Conservation (phyloP, 2,329 filamentous ascomycete genomes). For the Alternaria viburni region DNA sequence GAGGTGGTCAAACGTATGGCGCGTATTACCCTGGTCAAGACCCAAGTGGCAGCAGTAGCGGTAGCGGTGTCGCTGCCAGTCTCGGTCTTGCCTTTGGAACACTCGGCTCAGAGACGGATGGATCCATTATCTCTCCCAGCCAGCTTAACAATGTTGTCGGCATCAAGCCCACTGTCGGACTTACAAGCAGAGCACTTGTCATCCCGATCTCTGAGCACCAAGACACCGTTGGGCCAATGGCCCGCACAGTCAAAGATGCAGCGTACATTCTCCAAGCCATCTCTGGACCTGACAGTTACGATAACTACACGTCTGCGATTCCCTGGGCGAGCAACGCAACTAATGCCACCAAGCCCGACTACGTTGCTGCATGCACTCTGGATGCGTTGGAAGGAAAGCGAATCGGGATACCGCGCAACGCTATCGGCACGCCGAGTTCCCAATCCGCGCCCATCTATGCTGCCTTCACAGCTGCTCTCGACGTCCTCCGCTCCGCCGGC, state of each 20-base stretch:
- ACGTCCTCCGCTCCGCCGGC: slow-evolving; percentile 61
- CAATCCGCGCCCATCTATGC: slow-evolving; percentile 51
- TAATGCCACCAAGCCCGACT: slow-evolving; percentile 61
- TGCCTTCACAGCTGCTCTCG: slow-evolving; percentile 64
- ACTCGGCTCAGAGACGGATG: slow-evolving; percentile 68
- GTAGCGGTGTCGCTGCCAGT: slow-evolving; percentile 65
- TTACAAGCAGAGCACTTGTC: slow-evolving; percentile 67
- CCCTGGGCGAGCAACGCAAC: slow-evolving; percentile 52
- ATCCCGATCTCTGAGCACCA: slow-evolving; percentile 68
- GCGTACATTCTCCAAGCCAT: slow-evolving; percentile 66
- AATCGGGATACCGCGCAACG: slow-evolving; percentile 69
- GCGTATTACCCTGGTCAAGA: slow-evolving; percentile 69
- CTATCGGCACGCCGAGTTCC: slow-evolving; percentile 51
- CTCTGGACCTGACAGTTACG: slow-evolving; percentile 58
- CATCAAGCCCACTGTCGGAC: slow-evolving; percentile 66
- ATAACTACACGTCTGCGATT: slow-evolving; percentile 66
- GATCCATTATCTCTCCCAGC: slow-evolving; percentile 66
- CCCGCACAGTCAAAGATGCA: slow-evolving; percentile 64
- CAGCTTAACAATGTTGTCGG: slow-evolving; percentile 67
- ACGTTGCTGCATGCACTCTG: slow-evolving; percentile 63
- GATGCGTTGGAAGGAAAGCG: slow-evolving; percentile 62
- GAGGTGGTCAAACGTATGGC: slow-evolving; percentile 66
- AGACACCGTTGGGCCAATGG: slow-evolving; percentile 65
- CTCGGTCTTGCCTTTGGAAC: slow-evolving; percentile 65
- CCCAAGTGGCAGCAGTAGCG: slow-evolving; percentile 54